phyloP scores from a whole-genome alignment of 208 protist genomes.

The Crithidia fasciculata region DNA sequence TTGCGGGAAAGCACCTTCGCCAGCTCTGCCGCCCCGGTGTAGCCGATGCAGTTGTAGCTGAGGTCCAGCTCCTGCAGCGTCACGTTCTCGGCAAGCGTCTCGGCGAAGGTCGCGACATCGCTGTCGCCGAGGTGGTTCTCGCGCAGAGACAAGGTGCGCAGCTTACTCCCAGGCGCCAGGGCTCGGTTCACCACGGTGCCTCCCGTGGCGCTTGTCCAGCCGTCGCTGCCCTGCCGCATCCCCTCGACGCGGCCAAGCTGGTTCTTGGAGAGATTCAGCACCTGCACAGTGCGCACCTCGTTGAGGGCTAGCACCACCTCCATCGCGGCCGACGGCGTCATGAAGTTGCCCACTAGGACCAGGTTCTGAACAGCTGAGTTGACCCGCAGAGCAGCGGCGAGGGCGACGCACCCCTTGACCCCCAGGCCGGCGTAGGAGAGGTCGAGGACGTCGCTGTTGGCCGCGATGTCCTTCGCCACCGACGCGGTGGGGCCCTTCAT shows the following conservation, averaged over 20 bases:
- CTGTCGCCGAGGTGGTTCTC: slow-evolving; percentile 79
- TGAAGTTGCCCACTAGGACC: slow-evolving; percentile 78
- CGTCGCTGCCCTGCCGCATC: slow-evolving; percentile 22
- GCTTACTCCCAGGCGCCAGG: slow-evolving; percentile 56
- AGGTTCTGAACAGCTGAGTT: slow-evolving; percentile 69
- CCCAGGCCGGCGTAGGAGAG: slow-evolving; percentile 77
- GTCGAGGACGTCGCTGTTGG: slow-evolving; percentile 65
- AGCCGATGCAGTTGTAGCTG: slow-evolving; percentile 88
- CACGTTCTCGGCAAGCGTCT: slow-evolving; percentile 81
- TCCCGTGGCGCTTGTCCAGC: slow-evolving; percentile 27
- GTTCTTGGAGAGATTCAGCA: slow-evolving; percentile 83
- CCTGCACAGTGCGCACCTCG: slow-evolving; percentile 56
- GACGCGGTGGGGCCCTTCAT: slow-evolving; percentile 81
- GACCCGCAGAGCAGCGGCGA: slow-evolving; percentile 75
- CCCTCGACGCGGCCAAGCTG: slow-evolving; percentile 61
- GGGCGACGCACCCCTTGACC: slow-evolving; percentile 68
- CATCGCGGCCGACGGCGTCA: slow-evolving; percentile 69
- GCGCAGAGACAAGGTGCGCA: slow-evolving; percentile 64
- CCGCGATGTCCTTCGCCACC: slow-evolving; percentile 60
- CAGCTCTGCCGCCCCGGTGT: slow-evolving; percentile 72
- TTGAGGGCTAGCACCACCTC: slow-evolving; percentile 69
- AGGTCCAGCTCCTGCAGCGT: slow-evolving; percentile 80
- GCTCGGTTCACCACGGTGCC: slow-evolving; percentile 71
- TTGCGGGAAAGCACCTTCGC: slow-evolving; percentile 80
- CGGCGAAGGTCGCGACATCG: slow-evolving; percentile 71